A percentile compares a stretch with the other conserved stretches of the same genome.
These are phyloP conservation scores for Paraconiothyrium brasiliense DNA, from an alignment of 2,329 filamentous ascomycete species.

Conservation along the genomic window DNA sequence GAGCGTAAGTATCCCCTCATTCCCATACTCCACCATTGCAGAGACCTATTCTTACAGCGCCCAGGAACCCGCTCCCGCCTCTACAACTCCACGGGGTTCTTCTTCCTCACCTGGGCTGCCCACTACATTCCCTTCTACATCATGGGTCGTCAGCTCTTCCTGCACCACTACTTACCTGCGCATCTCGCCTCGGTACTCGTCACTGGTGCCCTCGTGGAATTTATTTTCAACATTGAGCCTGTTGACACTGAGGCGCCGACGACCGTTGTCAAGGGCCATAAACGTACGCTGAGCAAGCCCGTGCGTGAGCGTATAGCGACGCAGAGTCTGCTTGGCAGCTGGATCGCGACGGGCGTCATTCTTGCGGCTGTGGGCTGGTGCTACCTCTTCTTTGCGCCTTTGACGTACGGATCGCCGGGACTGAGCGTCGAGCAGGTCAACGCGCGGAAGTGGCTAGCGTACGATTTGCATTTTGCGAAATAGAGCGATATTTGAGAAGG, in stretches of 20 bases:
- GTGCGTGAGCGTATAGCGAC: slow-evolving; percentile 82
- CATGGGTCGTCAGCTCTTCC: slow-evolving; percentile 97
- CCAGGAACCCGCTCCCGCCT: slow-evolving; percentile 87
- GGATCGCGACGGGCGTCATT: slow-evolving; percentile 80
- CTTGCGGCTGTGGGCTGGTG: slow-evolving; percentile 74
- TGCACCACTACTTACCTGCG: slow-evolving; percentile 96
- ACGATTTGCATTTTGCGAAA: slow-evolving; percentile 98
- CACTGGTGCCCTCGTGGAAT: slow-evolving; percentile 90
- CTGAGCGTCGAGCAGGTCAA: slow-evolving; percentile 80
- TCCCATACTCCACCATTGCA: background rate
- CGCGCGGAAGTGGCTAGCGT: slow-evolving; percentile 92
- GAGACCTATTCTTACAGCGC: slow-evolving; percentile 40
- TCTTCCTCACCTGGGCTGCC: slow-evolving; percentile 97
- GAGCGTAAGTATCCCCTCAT: slow-evolving; percentile 73
- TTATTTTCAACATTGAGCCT: slow-evolving; percentile 92
- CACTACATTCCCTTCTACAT: slow-evolving; percentile 98
- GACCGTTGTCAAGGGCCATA: slow-evolving; percentile 42
- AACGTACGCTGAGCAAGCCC: slow-evolving; percentile 67
- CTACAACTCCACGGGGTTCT: slow-evolving; percentile 99
- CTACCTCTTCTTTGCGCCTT: slow-evolving; percentile 92
- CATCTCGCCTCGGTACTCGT: slow-evolving; percentile 92
- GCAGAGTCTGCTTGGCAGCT: slow-evolving; percentile 79
- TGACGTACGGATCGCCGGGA: slow-evolving; percentile 95
- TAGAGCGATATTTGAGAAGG: slow-evolving; percentile 56
- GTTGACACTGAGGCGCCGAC: slow-evolving; percentile 59